phyloP scores from a whole-genome alignment of 495 filamentous ascomycete species.

The Penicillium cosmopolitanum region DNA sequence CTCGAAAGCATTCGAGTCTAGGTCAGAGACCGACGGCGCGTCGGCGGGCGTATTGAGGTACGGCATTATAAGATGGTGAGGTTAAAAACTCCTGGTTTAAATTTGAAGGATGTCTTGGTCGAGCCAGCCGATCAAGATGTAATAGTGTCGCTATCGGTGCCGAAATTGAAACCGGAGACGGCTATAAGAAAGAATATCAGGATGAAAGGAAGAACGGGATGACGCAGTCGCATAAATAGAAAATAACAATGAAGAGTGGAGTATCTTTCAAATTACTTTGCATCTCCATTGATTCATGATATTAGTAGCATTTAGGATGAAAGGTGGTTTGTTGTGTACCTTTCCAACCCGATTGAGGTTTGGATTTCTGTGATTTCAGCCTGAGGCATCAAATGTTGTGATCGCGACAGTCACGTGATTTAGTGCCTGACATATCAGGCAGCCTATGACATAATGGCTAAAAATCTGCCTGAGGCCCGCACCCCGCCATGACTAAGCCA shows the following conservation, averaged over 20 bases:
- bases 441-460: conserved; percentile 27
- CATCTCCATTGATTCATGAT: no score
- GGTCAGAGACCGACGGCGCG: conserved; percentile 15
- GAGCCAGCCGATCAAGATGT: not conserved
- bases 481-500: conserved; percentile 38
- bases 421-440: conserved; percentile 12
- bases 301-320: no score
- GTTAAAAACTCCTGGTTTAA: conserved; percentile 1
- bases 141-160: conserved; percentile 21
- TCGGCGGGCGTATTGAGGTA: conserved; percentile 30
- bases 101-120: not conserved
- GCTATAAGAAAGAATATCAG: not conserved
- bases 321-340: no score
- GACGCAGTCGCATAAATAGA: no score
- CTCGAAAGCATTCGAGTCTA: conserved; percentile 58
- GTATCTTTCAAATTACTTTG: no score
- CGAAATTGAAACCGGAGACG: conserved; percentile 4
- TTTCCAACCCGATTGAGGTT: not conserved
- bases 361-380: not conserved
- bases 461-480: conserved; percentile 31
- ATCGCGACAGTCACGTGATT: conserved; percentile 16
- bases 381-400: conserved; percentile 2
- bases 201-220: not conserved
- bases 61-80: conserved; percentile 37
- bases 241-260: no score